phyloP scores from a whole-genome alignment of 495 filamentous ascomycete genomes.

The Penicillium alfredii region DNA sequence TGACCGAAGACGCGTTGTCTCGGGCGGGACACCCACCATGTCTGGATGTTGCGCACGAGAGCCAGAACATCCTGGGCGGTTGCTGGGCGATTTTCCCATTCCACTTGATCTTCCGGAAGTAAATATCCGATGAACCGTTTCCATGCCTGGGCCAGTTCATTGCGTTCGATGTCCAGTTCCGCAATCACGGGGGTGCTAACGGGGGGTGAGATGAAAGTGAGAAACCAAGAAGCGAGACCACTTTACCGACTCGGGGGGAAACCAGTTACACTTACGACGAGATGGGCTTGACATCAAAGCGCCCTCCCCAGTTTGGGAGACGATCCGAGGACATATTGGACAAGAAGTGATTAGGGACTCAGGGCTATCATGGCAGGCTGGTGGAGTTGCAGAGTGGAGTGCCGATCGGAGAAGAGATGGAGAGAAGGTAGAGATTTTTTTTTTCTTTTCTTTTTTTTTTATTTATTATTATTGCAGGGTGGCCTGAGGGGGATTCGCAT shows the following conservation, averaged over 20 bases:
- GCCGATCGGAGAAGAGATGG: conserved; percentile 11
- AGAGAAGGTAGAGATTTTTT: conserved; percentile 5
- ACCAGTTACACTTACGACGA: not conserved
- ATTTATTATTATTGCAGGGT: too few relatives aligned
- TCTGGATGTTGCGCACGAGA: conserved; percentile 28
- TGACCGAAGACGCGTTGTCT: conserved; percentile 26
- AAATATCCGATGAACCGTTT: conserved; percentile 35
- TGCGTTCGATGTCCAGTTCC: conserved; percentile 41
- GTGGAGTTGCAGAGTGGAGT: conserved; percentile 18
- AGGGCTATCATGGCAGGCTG: conserved; percentile 18
- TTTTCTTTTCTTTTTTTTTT: too few relatives aligned
- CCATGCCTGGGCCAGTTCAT: conserved; percentile 41
- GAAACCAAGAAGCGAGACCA: too few relatives aligned
- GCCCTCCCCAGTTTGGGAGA: conserved; percentile 19
- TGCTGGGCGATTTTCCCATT: conserved; percentile 32
- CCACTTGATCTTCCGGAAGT: conserved; percentile 26
- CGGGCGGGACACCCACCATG: conserved; percentile 26
- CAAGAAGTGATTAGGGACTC: conserved; percentile 1
- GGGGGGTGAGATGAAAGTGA: too few relatives aligned
- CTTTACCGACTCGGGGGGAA: too few relatives aligned
- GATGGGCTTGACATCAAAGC: conserved; percentile 22
- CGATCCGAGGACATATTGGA: not conserved
- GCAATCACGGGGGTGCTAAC: conserved; percentile 30
- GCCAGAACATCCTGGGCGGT: conserved; percentile 27
- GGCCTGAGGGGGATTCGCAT: too few relatives aligned